Conservation (phyloP, 768 basidiomycete species). For the Coprinopsis cinerea region DNA sequence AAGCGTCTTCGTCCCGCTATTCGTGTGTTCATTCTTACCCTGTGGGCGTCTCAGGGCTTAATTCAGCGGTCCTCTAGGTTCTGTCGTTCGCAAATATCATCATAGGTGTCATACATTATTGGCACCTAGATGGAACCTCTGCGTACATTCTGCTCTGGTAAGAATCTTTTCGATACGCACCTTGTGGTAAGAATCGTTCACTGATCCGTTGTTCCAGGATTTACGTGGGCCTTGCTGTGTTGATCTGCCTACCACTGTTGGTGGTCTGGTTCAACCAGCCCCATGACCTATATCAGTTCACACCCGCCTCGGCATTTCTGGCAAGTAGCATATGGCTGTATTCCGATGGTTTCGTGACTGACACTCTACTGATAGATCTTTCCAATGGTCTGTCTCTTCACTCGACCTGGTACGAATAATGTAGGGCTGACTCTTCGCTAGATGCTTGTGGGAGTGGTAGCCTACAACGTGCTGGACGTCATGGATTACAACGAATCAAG, state of each 20-base stretch:
- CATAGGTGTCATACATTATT: constrained; percentile 43
- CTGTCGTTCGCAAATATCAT: constrained; percentile 46
- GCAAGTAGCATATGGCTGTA: constrained; percentile 19
- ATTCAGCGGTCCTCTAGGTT: constrained; percentile 22
- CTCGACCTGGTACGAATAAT: not conserved
- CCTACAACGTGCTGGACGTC: constrained; percentile 36
- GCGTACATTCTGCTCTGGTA: constrained; percentile 43
- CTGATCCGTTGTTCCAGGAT: constrained; percentile 22
- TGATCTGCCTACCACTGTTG: constrained; percentile 41
- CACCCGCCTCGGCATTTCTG: constrained; percentile 30
- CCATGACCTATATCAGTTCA: constrained; percentile 36
- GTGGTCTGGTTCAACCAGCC: constrained; percentile 46
- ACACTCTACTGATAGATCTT: constrained; percentile 18
- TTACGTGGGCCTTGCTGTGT: constrained; percentile 31
- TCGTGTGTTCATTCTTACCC: constrained; percentile 13
- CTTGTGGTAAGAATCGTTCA: not conserved
- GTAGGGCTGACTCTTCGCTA: constrained; percentile 9
- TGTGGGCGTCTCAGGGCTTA: not conserved
- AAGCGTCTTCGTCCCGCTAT: constrained; percentile 36
- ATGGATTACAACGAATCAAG: constrained; percentile 29
- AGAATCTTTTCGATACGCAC: constrained; percentile 3
- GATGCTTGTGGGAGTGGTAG: constrained; percentile 45
- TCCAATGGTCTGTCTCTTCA: constrained; percentile 27
- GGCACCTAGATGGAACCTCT: constrained; percentile 30
- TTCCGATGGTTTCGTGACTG: not conserved